Conservation (phyloP, 2,329 filamentous ascomycete genomes). For the Thelonectria rubi region DNA sequence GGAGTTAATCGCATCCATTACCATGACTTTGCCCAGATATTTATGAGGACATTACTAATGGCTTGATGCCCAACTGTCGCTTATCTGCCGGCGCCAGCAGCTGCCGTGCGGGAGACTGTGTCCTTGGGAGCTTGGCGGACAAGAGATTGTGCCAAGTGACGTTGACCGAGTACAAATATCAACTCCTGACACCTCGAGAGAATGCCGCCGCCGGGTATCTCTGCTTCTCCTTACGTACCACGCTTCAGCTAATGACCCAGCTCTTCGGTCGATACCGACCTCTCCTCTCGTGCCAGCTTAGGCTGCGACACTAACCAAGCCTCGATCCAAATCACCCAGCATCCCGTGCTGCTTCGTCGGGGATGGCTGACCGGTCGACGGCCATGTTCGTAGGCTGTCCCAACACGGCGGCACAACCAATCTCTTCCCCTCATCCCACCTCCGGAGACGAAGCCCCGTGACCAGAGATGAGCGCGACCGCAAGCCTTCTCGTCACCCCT, state of each 20-base stretch:
- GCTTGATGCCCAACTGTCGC: conserved; percentile 10
- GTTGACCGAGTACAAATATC: no score
- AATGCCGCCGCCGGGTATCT: conserved; percentile 10
- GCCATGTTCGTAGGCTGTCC: background rate
- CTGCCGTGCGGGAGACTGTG: conserved; percentile 14
- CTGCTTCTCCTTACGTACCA: background rate
- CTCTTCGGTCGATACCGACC: background rate
- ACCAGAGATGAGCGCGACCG: conserved; percentile 20
- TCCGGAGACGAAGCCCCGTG: conserved; percentile 14
- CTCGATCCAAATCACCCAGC: conserved; percentile 2
- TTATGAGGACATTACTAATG: conserved; percentile 21
- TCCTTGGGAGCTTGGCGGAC: conserved; percentile 1
- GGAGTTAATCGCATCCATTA: conserved; percentile 25
- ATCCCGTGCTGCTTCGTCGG: conserved; percentile 3
- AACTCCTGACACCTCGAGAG: no score
- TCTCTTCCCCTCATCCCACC: conserved; percentile 2
- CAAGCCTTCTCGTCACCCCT: conserved; percentile 10
- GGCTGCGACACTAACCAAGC: conserved; percentile 8
- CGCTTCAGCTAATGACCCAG: background rate
- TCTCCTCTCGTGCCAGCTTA: background rate
- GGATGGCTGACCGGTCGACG: background rate
- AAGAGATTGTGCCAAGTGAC: no score
- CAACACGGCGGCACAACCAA: conserved; percentile 9
- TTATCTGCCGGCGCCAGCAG: conserved; percentile 35
- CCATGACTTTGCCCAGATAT: conserved; percentile 30